phyloP scores from a whole-genome alignment of 441 rosid genomes.

The Arabidopsis lyrata region DNA sequence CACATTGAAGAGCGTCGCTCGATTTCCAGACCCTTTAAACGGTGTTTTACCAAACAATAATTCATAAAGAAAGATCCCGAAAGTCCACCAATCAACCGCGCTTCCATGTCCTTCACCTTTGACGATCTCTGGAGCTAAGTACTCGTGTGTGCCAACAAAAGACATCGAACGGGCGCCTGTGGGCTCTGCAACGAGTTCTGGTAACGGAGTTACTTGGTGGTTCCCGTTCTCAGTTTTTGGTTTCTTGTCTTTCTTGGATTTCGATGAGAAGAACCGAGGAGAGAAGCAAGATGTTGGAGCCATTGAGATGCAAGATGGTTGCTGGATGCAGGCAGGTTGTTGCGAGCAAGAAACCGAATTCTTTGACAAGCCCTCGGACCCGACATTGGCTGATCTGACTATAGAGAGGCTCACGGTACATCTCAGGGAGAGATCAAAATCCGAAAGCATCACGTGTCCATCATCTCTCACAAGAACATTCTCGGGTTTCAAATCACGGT shows the following conservation, averaged over 20 bases:
- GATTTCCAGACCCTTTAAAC: conserved; percentile 71
- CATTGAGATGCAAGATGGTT: conserved; percentile 68
- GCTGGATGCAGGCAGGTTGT: conserved; percentile 78
- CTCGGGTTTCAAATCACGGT: conserved; percentile 95
- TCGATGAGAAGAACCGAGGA: conserved; percentile 67
- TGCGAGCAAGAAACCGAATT: conserved; percentile 64
- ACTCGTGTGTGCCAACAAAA: conserved; percentile 79
- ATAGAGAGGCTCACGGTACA: conserved; percentile 69
- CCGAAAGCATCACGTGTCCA: conserved; percentile 97
- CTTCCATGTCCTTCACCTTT: conserved; percentile 84
- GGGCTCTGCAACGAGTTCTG: conserved; percentile 83
- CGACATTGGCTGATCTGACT: conserved; percentile 56
- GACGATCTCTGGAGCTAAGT: conserved; percentile 79
- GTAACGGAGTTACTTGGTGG: conserved; percentile 73
- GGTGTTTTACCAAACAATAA: conserved; percentile 76
- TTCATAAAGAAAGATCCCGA: conserved; percentile 73
- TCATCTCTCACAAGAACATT: conserved; percentile 88
- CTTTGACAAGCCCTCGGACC: conserved; percentile 53
- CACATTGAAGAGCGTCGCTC: conserved; percentile 71
- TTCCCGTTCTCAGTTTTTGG: conserved; percentile 59
- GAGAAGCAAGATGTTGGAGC: conserved; percentile 69
- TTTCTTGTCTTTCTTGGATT: conserved; percentile 66
- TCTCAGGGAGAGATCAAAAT: conserved; percentile 89
- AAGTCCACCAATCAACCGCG: conserved; percentile 86
- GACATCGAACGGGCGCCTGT: conserved; percentile 91